Evolutionary conservation across 768 basidiomycete species (phyloP).

Genomic region (Cytidiella melzeri): DNA sequence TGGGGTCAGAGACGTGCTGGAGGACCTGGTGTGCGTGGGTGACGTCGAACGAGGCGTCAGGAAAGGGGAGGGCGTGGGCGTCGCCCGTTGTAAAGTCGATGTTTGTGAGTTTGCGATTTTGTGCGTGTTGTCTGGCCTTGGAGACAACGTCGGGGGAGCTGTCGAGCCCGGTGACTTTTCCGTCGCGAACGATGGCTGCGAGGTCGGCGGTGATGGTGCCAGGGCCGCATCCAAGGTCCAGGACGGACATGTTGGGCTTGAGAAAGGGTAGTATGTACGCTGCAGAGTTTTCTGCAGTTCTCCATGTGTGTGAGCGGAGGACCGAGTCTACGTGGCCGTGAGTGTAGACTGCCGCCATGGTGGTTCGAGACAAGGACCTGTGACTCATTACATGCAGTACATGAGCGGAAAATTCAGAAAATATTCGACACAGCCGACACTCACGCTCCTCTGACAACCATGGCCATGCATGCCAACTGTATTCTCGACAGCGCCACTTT

Average conservation of each 20-base stretch:
- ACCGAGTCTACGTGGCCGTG: slow-evolving; percentile 7
- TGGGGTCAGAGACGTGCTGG: slow-evolving; percentile 39
- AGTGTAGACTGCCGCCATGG: slow-evolving; percentile 1
- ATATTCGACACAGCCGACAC: no score
- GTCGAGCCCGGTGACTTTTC: slow-evolving; percentile 41
- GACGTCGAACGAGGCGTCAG: slow-evolving; percentile 41
- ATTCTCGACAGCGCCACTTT: no score
- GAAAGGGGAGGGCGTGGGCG: slow-evolving; percentile 29
- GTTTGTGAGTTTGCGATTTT: slow-evolving; percentile 28
- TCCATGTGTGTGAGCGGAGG: slow-evolving; percentile 19
- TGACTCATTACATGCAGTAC: no score
- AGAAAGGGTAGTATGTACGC: slow-evolving; percentile 34
- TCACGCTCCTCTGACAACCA: no score
- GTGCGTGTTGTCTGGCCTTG: slow-evolving; percentile 27
- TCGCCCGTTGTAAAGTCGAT: slow-evolving; percentile 36
- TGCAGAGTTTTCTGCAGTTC: slow-evolving; percentile 37
- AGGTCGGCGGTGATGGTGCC: slow-evolving; percentile 44
- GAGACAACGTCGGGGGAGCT: slow-evolving; percentile 28
- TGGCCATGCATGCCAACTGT: no score
- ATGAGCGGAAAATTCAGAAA: no score
- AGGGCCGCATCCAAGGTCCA: slow-evolving; percentile 49
- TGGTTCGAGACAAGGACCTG: no score
- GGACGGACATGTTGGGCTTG: slow-evolving; percentile 33
- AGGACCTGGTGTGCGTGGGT: slow-evolving; percentile 46
- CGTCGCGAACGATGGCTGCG: slow-evolving; percentile 34